Percentiles rank a stretch among this genome's conserved stretches.
These are phyloP conservation scores for Papiliotrema flavescens DNA, from an alignment of 1,284 basidiomycete genomes.

Conservation along the genomic window DNA sequence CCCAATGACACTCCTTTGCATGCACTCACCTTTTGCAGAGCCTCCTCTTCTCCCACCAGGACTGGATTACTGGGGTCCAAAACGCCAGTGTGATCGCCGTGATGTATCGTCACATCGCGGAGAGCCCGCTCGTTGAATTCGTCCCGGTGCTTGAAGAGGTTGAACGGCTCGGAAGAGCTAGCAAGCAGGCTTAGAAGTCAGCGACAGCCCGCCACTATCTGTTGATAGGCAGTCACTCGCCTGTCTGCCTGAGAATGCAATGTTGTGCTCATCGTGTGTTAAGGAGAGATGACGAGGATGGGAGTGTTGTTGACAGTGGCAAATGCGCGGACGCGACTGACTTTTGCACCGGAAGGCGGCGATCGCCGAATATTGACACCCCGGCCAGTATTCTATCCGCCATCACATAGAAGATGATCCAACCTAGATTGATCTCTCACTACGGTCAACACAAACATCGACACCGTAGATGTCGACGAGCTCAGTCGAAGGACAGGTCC, in stretches of 20 bases:
- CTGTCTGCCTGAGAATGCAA: neutral
- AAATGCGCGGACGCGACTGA: conserved; percentile 7
- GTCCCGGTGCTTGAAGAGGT: conserved; percentile 30
- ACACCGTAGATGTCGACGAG: neutral
- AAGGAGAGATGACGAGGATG: neutral
- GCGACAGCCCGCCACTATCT: too few relatives aligned
- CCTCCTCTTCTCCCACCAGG: conserved; percentile 38
- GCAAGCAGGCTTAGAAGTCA: conserved; percentile 8
- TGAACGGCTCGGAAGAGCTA: conserved; percentile 12
- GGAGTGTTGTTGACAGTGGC: conserved; percentile 7
- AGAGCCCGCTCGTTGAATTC: conserved; percentile 33
- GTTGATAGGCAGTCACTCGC: neutral
- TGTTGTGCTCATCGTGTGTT: neutral
- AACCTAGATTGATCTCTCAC: neutral
- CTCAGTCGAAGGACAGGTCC: conserved; percentile 9
- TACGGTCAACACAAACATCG: too few relatives aligned
- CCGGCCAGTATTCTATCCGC: conserved; percentile 6
- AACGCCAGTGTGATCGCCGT: conserved; percentile 22
- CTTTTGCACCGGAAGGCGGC: neutral
- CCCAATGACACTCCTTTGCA: neutral
- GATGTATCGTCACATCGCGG: conserved; percentile 25
- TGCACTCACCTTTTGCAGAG: conserved; percentile 37
- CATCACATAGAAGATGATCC: neutral
- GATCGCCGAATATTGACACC: neutral
- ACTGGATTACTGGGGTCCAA: conserved; percentile 42